Evolutionary conservation across 345 rosid genomes (phyloP), one percentile per base, ranked within the genome.

Genomic region (Adansonia digitata): DNA sequence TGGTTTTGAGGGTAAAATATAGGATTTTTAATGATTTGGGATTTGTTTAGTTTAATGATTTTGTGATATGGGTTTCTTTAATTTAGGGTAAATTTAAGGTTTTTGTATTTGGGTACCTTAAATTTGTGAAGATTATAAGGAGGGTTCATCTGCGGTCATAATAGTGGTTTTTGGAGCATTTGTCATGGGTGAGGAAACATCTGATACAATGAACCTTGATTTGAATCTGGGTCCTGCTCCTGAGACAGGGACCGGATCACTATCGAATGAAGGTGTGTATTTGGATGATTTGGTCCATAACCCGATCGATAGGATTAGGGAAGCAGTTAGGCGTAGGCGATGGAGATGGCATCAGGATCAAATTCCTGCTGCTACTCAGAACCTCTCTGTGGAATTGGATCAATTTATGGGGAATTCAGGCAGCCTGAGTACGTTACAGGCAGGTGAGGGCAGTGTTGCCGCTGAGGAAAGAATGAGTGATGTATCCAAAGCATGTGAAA

Each of bases 401-500:
- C 57, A 52, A 52, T 52, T 52, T 52, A 52, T 2, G 26, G 57
- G 24, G 27, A 52, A 52, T 20, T 52, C 24, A 7, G 57, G 79
- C 62, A 91, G 89, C 69, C 65, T 0, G 4, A 51, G n/a, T 51
- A 26, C 37, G 17, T 26, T 75, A 35, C 63, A 59, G n/a, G 63
- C 63, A 59, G 63, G 63, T 59, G 63, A 59, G 37, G 63, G 63
- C 17, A 59, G 63, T 13, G 39, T 27, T 13, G 37, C 63, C 0
- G 63, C 63, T 14, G 37, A 27, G 63, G 63, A 59, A 59, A 59
- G 63, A 14, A 13, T n/a, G 10, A 59, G n/a, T 59, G 63, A 59
- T 59, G 37, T 59, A 35, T 77, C 85, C 13, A 94, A 94, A 84
- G 81, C 79, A 71, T 89, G 93, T 68, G 98, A 92, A 79, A 87